Percentiles rank a stretch among this genome's conserved stretches.
phyloP scores from a whole-genome alignment of 2,329 filamentous ascomycete genomes.

The Cylindrodendrum hubeiense region DNA sequence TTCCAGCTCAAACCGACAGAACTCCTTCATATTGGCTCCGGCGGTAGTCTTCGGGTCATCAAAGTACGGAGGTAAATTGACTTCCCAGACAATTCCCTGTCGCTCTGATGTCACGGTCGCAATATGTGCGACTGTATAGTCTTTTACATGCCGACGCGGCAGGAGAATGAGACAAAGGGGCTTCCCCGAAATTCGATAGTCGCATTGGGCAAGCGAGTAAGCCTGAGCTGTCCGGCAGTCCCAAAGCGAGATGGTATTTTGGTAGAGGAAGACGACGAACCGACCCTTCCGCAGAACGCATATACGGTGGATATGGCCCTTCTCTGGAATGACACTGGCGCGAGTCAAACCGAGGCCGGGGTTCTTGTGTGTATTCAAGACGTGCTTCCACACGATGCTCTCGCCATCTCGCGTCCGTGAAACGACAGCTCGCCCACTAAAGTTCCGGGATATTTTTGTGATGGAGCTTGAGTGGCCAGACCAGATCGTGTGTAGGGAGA shows the following conservation, averaged over 20 bases:
- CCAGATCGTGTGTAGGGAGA: constrained; percentile 77
- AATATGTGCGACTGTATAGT: constrained; percentile 74
- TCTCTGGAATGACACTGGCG: constrained; percentile 75
- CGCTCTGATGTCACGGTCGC: constrained; percentile 86
- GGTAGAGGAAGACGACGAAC: constrained; percentile 84
- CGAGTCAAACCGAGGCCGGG: constrained; percentile 65
- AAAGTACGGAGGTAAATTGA: constrained; percentile 68
- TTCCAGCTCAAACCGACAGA: constrained; percentile 78
- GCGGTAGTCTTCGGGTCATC: constrained; percentile 40
- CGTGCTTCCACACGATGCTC: constrained; percentile 85
- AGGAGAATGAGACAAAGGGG: constrained; percentile 85
- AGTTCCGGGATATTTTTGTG: constrained; percentile 88
- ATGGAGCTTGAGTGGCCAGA: constrained; percentile 86
- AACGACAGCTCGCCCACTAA: constrained; percentile 82
- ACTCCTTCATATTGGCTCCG: constrained; percentile 66
- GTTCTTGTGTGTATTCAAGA: constrained; percentile 54
- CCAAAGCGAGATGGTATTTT: constrained; percentile 80
- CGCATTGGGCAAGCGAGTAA: constrained; percentile 60
- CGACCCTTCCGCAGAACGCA: constrained; percentile 82
- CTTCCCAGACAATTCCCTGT: constrained; percentile 85
- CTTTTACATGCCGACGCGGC: constrained; percentile 69
- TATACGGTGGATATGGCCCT: constrained; percentile 82
- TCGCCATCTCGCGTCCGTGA: constrained; percentile 85
- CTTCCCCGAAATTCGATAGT: constrained; percentile 74
- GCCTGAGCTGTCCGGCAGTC: constrained; percentile 76